Conservation (phyloP, 768 basidiomycete genomes). For the Russula griseocarnosa region DNA sequence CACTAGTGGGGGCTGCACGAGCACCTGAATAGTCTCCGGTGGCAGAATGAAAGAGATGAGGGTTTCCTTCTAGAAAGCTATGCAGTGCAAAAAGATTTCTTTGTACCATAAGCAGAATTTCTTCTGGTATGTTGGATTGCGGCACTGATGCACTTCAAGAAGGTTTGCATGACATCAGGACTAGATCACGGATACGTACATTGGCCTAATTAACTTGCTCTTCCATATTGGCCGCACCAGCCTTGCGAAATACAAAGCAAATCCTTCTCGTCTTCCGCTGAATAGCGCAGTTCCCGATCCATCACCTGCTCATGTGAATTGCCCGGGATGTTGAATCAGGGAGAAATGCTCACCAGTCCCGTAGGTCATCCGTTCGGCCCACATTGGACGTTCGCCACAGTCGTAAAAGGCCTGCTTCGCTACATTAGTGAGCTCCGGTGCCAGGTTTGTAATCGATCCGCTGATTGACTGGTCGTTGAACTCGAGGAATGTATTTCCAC, state of each 20-base stretch:
- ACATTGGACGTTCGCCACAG: slow-evolving; percentile 77
- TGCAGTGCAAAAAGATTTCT: slow-evolving; percentile 75
- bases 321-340: not conserved
- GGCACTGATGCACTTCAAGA: slow-evolving; percentile 14
- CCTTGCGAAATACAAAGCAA: slow-evolving; percentile 82
- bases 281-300: slow-evolving; percentile 67
- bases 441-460: slow-evolving; percentile 48
- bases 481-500: slow-evolving; percentile 78
- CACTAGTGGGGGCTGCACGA: slow-evolving; percentile 52
- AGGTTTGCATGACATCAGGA: slow-evolving; percentile 12
- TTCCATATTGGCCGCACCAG: slow-evolving; percentile 87
- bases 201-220: slow-evolving; percentile 60
- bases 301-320: slow-evolving; percentile 14
- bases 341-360: slow-evolving; percentile 53
- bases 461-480: slow-evolving; percentile 44
- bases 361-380: slow-evolving; percentile 73
- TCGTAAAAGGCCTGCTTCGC: slow-evolving; percentile 88
- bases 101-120: slow-evolving; percentile 63
- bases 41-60: slow-evolving; percentile 80
- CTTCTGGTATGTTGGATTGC: slow-evolving; percentile 52
- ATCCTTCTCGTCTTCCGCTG: slow-evolving; percentile 84
- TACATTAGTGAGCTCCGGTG: slow-evolving; percentile 59
- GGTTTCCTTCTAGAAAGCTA: slow-evolving; percentile 74
- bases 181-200: slow-evolving; percentile 41
- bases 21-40: slow-evolving; percentile 61